Evolutionary conservation across 2,329 filamentous ascomycete genomes (phyloP).

Genomic region (Epicoccum sorghinum): DNA sequence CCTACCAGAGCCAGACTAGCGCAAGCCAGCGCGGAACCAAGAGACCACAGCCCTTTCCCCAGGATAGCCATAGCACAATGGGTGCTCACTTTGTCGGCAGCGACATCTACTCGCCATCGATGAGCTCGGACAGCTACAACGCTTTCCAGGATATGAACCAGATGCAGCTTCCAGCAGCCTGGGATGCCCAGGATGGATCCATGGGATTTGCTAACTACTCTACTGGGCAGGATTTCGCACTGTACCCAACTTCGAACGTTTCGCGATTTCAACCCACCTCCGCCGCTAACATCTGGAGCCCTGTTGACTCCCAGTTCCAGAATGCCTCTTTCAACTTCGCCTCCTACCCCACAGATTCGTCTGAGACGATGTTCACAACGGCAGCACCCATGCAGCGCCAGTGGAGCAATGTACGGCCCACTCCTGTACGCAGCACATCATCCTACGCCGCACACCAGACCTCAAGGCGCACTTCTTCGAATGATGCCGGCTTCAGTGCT

Average conservation of each 20-base stretch:
- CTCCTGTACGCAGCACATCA: slow-evolving; percentile 31
- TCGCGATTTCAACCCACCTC: slow-evolving; percentile 31
- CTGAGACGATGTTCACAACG: slow-evolving; percentile 33
- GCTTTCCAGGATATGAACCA: slow-evolving; percentile 45
- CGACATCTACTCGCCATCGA: slow-evolving; percentile 45
- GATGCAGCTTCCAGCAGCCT: slow-evolving; percentile 39
- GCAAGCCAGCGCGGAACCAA: slow-evolving; percentile 41
- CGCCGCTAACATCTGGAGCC: slow-evolving; percentile 31
- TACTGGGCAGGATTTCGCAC: slow-evolving; percentile 44
- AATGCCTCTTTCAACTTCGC: slow-evolving; percentile 35
- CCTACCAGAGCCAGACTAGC: slow-evolving; percentile 49
- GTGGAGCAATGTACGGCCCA: slow-evolving; percentile 30
- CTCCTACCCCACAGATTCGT: slow-evolving; percentile 27
- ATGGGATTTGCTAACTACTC: slow-evolving; percentile 48
- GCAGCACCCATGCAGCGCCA: slow-evolving; percentile 27
- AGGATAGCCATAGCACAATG: slow-evolving; percentile 39
- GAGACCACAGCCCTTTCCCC: slow-evolving; percentile 35
- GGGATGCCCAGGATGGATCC: slow-evolving; percentile 39
- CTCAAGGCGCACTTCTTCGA: slow-evolving; percentile 31
- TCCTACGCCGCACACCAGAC: slow-evolving; percentile 35
- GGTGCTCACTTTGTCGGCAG: slow-evolving; percentile 39
- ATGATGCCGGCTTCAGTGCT: slow-evolving; percentile 31
- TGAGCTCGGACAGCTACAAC: slow-evolving; percentile 45
- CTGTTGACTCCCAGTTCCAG: slow-evolving; percentile 35
- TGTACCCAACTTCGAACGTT: slow-evolving; percentile 34